phyloP scores from a whole-genome alignment of 2,329 filamentous ascomycete genomes.

The Phialophora expanda region DNA sequence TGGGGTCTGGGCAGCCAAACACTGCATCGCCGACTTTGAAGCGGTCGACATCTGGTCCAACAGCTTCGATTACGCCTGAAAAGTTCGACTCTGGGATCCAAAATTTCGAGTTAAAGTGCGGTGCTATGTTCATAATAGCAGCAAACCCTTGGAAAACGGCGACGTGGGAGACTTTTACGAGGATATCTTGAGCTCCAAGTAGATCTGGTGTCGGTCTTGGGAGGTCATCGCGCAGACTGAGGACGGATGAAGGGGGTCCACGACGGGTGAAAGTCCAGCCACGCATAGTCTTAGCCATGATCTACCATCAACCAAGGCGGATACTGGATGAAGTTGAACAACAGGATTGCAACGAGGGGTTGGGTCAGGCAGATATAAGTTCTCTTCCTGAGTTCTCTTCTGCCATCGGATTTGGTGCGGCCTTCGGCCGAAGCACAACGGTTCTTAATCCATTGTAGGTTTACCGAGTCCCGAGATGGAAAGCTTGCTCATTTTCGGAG shows the following conservation, averaged over 20 bases:
- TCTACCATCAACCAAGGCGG: background rate
- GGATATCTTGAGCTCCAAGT: slow-evolving; percentile 20
- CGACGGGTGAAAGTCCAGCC: slow-evolving; percentile 25
- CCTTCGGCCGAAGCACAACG: background rate
- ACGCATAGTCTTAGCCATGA: slow-evolving; percentile 20
- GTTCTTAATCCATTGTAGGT: background rate
- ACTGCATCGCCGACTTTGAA: slow-evolving; percentile 17
- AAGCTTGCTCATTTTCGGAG: background rate
- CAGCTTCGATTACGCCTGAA: slow-evolving; percentile 21
- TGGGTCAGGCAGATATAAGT: background rate
- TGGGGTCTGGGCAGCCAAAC: slow-evolving; percentile 27
- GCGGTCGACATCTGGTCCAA: background rate
- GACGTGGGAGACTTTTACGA: slow-evolving; percentile 30
- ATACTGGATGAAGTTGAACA: background rate
- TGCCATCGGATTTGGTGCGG: background rate
- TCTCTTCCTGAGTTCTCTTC: no score
- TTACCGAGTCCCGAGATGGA: background rate
- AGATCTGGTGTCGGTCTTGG: slow-evolving; percentile 18
- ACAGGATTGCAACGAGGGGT: background rate
- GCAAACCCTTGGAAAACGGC: slow-evolving; percentile 16
- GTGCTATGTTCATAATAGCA: slow-evolving; percentile 13
- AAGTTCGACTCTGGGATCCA: slow-evolving; percentile 29
- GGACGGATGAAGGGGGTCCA: slow-evolving; percentile 20
- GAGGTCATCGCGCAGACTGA: slow-evolving; percentile 23
- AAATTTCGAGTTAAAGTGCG: slow-evolving; percentile 24